Conservation (phyloP, 768 basidiomycete genomes). For the Paxillus rubicundulus region DNA sequence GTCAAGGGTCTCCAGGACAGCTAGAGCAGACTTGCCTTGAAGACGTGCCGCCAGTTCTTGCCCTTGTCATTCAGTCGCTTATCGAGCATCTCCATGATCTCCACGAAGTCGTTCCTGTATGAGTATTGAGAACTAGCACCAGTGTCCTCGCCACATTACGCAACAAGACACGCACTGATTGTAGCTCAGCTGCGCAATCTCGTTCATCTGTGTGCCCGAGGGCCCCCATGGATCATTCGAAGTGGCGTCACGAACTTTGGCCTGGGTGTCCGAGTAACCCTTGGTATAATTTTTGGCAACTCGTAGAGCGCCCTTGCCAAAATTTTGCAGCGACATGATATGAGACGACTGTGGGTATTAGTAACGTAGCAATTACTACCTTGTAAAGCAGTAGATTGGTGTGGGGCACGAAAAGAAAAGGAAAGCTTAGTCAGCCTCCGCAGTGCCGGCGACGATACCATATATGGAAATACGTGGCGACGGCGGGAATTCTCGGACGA, state of each 20-base stretch:
- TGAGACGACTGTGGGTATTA: neutral
- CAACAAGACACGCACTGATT: conserved; percentile 71
- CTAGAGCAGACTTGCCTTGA: conserved; percentile 64
- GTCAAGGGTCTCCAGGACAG: neutral
- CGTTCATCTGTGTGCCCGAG: conserved; percentile 98
- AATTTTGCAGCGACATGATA: conserved; percentile 60
- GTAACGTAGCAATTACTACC: neutral
- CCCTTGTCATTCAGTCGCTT: conserved; percentile 98
- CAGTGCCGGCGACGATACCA: too few relatives aligned
- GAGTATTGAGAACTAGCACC: neutral
- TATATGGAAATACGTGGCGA: too few relatives aligned
- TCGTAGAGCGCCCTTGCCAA: conserved; percentile 81
- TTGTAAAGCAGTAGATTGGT: too few relatives aligned
- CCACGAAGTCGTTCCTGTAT: conserved; percentile 86
- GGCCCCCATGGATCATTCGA: conserved; percentile 99
- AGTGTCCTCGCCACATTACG: neutral
- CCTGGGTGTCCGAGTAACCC: conserved; percentile 92
- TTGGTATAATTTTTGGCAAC: conserved; percentile 96
- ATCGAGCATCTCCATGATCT: conserved; percentile 99
- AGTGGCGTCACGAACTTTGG: conserved; percentile 94
- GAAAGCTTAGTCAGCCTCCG: too few relatives aligned
- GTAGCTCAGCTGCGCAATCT: conserved; percentile 93
- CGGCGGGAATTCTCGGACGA: too few relatives aligned
- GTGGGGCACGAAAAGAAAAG: too few relatives aligned
- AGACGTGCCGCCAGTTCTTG: conserved; percentile 99